Base-by-base conservation (phyloP, 1,284 basidiomycete genomes). In the Chalciporus sp. region DNA sequence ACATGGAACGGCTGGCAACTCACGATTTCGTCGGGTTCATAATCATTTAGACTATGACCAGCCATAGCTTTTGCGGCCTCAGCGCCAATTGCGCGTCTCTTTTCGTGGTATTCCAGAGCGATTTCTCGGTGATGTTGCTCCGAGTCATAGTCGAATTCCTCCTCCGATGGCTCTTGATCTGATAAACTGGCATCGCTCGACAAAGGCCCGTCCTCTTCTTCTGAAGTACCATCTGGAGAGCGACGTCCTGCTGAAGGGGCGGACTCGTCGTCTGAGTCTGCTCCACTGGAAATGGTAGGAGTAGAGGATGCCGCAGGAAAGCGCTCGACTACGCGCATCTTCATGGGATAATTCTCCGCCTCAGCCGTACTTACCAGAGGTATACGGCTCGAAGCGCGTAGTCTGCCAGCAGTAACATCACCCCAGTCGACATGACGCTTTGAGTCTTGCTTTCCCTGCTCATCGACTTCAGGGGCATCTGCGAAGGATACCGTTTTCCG, bases 101-200 rank as follows among this genome's bases (percentile, higher is more conserved):
- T 85, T 58, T 77, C 72, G 64, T 86, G 78, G 64, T 91, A 90
- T 55, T 83, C 83, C 37, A 90, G 63, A n/a, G 85, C 84, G 56
- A 90, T 78, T 65, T 90, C 88, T 28, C 88, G 83, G 58, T 90
- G 86, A 61, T 86, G 83, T 46, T 74, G 79, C 23, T 81, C 85
- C 51, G 73, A 77, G 60, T 89, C 82, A 39, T 84, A 70, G 57
- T 86, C 84, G 19, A 74, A 74, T 44, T 76, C 79, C 40, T 82
- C 79, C 46, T 80, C 80, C 42, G 75, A 63, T 0, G 51, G 58
- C 23, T 66, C 61, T 42, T 70, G 60, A 26, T 72, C 64, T 51
- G 70, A 63, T 28, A 59, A 60, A 27, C 60, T 54, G n/a, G 58
- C 56, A 26, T 64, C 64, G 47, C 61, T 62, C 16, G 63, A 61